Conservation (phyloP, 345 rosid genomes). For the Hevea brasiliensis region DNA sequence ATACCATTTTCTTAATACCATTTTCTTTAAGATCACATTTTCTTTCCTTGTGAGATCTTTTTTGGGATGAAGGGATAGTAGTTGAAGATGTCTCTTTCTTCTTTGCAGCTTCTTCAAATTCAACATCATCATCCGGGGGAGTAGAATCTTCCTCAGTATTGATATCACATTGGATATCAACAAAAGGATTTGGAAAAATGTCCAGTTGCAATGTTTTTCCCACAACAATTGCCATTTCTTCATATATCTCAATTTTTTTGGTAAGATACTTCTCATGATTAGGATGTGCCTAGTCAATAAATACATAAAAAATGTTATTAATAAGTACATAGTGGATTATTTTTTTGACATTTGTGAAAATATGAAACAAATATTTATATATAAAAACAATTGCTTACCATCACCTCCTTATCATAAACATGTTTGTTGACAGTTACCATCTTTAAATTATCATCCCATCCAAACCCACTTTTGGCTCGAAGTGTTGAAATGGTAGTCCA, state of each 20-base stretch:
- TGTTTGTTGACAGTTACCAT: neutral
- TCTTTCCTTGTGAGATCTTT: neutral
- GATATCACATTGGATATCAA: neutral
- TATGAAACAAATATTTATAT: no score
- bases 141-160: neutral
- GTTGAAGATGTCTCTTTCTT: neutral
- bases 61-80: neutral
- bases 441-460: neutral
- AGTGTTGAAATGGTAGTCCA: neutral
- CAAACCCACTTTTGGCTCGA: neutral
- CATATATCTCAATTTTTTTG: no score
- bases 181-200: conserved; percentile 15
- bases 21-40: neutral
- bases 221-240: no score
- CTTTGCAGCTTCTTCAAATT: neutral
- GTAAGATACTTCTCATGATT: no score
- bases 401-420: neutral
- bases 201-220: neutral
- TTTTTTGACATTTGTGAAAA: no score
- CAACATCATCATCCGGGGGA: neutral
- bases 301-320: no score
- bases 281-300: no score
- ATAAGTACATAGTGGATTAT: neutral
- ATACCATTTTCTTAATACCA: neutral
- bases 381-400: neutral